These are phyloP conservation scores for Apiospora koreana DNA, from an alignment of 2,329 filamentous ascomycete genomes.

Conservation along the genomic window DNA sequence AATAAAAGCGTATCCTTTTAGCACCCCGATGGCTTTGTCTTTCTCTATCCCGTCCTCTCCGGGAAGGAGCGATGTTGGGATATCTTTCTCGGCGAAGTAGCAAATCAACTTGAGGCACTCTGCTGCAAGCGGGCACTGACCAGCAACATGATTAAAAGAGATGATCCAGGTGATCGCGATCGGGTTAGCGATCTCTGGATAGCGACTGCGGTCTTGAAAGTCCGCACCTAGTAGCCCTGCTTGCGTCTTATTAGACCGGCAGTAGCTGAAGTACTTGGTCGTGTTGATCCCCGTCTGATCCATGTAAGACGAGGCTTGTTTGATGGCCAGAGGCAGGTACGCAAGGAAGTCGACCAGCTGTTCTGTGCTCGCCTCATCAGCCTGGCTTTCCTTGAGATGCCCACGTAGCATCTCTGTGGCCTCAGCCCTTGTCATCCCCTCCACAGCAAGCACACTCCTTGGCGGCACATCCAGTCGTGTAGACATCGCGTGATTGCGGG, in stretches of 20 bases:
- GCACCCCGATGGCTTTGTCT: background rate
- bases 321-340: background rate
- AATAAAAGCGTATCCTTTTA: background rate
- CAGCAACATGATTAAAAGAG: background rate
- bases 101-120: background rate
- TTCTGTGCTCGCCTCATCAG: background rate
- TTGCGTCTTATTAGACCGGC: background rate
- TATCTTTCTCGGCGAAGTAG: background rate
- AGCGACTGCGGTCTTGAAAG: background rate
- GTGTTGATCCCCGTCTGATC: background rate
- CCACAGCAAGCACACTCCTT: background rate
- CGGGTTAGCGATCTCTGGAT: background rate
- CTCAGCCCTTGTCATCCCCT: background rate
- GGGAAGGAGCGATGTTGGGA: background rate
- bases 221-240: background rate
- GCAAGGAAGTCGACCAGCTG: background rate
- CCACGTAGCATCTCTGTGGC: background rate
- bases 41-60: background rate
- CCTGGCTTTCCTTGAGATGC: background rate
- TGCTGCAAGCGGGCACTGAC: background rate
- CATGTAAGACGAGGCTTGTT: background rate
- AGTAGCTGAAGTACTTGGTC: background rate
- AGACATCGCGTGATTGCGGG: background rate
- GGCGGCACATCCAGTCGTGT: background rate
- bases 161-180: background rate